Base-by-base conservation (phyloP, 805 yeast species). In the Komagataella phaffii region DNA sequence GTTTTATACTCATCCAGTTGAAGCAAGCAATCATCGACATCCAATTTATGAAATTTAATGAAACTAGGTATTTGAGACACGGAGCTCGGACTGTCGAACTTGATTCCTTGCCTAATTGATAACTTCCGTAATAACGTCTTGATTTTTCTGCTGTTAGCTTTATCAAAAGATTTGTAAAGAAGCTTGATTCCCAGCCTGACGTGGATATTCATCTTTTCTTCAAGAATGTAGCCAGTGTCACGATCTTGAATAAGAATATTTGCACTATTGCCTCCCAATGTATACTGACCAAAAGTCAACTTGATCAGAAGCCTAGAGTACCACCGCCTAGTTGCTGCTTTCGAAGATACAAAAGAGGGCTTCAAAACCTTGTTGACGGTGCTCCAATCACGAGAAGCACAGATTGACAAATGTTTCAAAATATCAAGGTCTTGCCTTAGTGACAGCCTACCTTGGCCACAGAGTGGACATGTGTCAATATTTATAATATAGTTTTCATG, bases 211-310 rank as follows among this genome's bases (percentile, higher is more conserved):
- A 93, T 91, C 59, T 88, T 88, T 60, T 91, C 99, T 63, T 91
- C 98, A 61, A 85, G 66, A n/a, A 91, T 80, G 48, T 87, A 76
- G 0, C 99, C 99, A 0, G 96, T 83, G 17, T 76, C 72, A 54
- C 99, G 73, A 63, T 93, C 97, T 64, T 93, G 98, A 2, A 91
- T 97, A 49, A 93, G 70, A 30, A 93, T 91, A 61, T 91, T 91
- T 7, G 97, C 99, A 49, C 95, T 88, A 61, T 91, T 88, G 21
- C 83, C 81, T 2, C 97, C 97, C 44, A 91, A 67, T 49, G 81
- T 80, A 62, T 89, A 85, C 59, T 85, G 85, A 0, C 99, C 99
- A 61, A 88, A 89, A 0, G 93, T 87, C 48, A 93, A 69, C 61
- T 88, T 90, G 49, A 89, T 84, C 52, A 90, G 69, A 2, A 86